Conservation (phyloP, 768 basidiomycete species). For the Panellus pusillus region DNA sequence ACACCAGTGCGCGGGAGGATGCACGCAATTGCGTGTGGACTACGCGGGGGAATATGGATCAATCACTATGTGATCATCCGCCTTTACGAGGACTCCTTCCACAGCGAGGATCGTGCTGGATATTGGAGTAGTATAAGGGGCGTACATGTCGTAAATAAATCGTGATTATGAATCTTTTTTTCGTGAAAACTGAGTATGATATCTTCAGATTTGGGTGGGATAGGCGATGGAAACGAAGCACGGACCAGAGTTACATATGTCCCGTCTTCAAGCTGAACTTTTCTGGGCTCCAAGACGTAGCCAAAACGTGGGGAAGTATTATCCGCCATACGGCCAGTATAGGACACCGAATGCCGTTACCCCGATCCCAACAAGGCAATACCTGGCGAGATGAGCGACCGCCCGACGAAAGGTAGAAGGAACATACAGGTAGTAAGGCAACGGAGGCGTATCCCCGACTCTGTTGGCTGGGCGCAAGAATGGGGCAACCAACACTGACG, state of each 20-base stretch:
- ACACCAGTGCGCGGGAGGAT: no score
- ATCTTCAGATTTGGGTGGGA: no score
- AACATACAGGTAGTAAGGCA: constrained; percentile 55
- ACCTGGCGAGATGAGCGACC: constrained; percentile 30
- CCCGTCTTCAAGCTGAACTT: constrained; percentile 50
- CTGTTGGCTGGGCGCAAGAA: constrained; percentile 55
- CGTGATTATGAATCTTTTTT: background rate
- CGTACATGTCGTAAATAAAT: constrained; percentile 3
- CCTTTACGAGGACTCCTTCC: constrained; percentile 15
- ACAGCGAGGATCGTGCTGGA: constrained; percentile 16
- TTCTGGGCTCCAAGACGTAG: constrained; percentile 48
- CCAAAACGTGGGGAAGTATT: constrained; percentile 49
- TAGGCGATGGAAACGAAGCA: no score
- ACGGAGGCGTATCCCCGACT: constrained; percentile 58
- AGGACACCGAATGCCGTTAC: constrained; percentile 45
- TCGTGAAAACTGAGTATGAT: no score
- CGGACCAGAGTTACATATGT: constrained; percentile 54
- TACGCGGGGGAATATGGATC: background rate
- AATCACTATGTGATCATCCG: background rate
- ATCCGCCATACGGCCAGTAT: constrained; percentile 58
- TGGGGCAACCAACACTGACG: constrained; percentile 52
- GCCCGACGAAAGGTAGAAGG: background rate
- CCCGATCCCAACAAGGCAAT: constrained; percentile 53
- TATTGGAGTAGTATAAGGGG: constrained; percentile 16
- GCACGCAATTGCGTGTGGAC: no score